phyloP scores from a whole-genome alignment of 257 asterid genomes.

The Jaltomata sinuosa region DNA sequence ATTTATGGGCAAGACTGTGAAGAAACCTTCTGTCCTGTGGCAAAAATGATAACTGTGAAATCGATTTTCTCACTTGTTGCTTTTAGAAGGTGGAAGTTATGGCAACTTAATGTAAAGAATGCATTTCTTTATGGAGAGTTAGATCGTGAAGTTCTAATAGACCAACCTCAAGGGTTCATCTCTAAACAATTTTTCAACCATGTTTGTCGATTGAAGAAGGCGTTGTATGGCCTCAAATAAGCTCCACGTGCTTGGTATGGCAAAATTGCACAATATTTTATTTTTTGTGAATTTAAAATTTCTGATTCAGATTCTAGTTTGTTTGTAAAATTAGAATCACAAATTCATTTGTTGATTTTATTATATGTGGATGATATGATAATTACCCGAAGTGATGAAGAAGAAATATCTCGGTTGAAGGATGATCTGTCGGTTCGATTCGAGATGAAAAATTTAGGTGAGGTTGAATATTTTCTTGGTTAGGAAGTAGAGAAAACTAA shows the following conservation, averaged over 20 bases:
- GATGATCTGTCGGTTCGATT: not conserved
- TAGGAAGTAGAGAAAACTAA: not conserved
- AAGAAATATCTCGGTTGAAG: not conserved
- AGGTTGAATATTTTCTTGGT: conserved; percentile 2
- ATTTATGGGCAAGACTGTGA: conserved; percentile 1
- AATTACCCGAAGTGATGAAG: not conserved
- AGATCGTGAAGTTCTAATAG: not conserved
- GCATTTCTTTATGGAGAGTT: not conserved
- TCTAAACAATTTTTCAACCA: not conserved
- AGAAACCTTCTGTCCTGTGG: not conserved
- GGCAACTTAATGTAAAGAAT: not conserved
- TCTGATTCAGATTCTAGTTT: not conserved
- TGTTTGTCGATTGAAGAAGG: conserved; percentile 7
- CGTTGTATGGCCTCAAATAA: conserved; percentile 10
- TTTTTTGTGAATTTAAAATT: conserved; percentile 5
- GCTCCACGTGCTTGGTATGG: conserved; percentile 8
- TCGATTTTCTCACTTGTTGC: not conserved
- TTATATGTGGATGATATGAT: not conserved
- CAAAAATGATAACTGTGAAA: not conserved
- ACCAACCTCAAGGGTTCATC: not conserved
- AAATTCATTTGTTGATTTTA: not conserved
- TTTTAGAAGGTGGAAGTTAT: not conserved
- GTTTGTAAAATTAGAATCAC: not conserved
- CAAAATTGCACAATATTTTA: conserved; percentile 6
- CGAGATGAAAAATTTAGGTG: conserved; percentile 12